Evolutionary conservation across 306 rosid genomes (phyloP).

Genomic region (Dryas drummondii): DNA sequence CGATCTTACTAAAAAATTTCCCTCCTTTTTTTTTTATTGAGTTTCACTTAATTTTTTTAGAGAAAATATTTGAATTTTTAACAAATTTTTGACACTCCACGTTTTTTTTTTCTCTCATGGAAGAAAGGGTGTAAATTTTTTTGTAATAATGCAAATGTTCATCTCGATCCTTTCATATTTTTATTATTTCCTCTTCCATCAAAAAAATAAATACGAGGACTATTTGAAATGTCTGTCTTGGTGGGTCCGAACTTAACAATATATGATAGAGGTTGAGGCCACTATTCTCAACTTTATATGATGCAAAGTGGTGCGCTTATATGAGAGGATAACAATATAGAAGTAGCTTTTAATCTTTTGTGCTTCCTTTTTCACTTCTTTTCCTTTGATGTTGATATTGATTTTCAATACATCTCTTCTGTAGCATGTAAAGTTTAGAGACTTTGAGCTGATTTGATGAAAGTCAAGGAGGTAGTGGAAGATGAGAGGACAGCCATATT

Average conservation of each 20-base stretch:
- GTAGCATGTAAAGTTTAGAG: neutral
- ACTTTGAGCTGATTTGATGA: neutral
- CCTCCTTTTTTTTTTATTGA: too few relatives aligned
- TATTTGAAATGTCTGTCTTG: neutral
- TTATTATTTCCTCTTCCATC: too few relatives aligned
- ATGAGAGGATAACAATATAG: neutral
- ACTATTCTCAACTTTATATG: neutral
- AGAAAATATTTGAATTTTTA: too few relatives aligned
- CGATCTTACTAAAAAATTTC: too few relatives aligned
- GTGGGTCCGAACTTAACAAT: neutral
- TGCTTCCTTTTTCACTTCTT: constrained; percentile 1
- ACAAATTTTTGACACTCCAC: too few relatives aligned
- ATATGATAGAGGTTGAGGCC: neutral
- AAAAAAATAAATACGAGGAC: too few relatives aligned
- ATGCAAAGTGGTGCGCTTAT: constrained; percentile 4
- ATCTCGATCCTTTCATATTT: too few relatives aligned
- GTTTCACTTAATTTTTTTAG: too few relatives aligned
- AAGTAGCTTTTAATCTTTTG: neutral
- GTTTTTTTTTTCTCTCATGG: too few relatives aligned
- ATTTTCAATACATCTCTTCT: neutral
- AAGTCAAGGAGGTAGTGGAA: neutral
- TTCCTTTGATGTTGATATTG: neutral
- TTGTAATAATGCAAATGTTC: too few relatives aligned
- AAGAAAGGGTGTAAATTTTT: too few relatives aligned
- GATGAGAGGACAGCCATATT: neutral